Evolutionary conservation across 139 green algal genomes (phyloP).

Genomic region (Chloropicon primus): DNA sequence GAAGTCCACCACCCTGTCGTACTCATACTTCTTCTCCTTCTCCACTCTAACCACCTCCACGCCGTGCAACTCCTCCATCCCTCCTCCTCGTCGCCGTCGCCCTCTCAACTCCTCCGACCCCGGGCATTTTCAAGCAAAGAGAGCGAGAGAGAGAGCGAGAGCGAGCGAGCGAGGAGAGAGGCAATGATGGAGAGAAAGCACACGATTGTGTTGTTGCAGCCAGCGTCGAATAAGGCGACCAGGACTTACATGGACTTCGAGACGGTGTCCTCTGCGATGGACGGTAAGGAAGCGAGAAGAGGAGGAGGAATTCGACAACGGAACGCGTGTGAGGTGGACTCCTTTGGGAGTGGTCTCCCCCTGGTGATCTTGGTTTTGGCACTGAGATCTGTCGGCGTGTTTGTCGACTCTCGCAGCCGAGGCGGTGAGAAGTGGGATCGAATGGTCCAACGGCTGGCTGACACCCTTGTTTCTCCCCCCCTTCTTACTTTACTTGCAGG

Average conservation of each 20-base stretch:
- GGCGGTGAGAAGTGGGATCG: too few species aligned
- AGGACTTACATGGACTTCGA: conserved; percentile 30
- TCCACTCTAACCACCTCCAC: neutral
- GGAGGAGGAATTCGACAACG: too few species aligned
- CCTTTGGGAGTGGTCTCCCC: too few species aligned
- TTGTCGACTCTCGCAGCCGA: too few species aligned
- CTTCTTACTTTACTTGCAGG: conserved; percentile 21
- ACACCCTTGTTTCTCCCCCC: conserved; percentile 8
- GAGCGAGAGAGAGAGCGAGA: neutral
- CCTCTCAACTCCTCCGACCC: neutral
- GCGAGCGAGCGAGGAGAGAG: neutral
- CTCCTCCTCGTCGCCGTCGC: neutral
- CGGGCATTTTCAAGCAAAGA: neutral
- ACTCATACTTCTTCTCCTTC: neutral
- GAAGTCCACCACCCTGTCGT: neutral
- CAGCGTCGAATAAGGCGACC: conserved; percentile 9
- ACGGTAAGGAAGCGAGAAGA: conserved; percentile 19
- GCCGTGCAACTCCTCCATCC: neutral
- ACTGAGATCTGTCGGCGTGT: too few species aligned
- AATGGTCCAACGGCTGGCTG: too few species aligned
- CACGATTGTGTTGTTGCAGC: conserved; percentile 36
- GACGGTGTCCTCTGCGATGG: conserved; percentile 17
- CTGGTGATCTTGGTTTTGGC: too few species aligned
- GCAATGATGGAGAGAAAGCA: conserved; percentile 8
- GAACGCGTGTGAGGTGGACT: too few species aligned